phyloP scores from a whole-genome alignment of 2,329 filamentous ascomycete genomes.

The Penicillium freii region DNA sequence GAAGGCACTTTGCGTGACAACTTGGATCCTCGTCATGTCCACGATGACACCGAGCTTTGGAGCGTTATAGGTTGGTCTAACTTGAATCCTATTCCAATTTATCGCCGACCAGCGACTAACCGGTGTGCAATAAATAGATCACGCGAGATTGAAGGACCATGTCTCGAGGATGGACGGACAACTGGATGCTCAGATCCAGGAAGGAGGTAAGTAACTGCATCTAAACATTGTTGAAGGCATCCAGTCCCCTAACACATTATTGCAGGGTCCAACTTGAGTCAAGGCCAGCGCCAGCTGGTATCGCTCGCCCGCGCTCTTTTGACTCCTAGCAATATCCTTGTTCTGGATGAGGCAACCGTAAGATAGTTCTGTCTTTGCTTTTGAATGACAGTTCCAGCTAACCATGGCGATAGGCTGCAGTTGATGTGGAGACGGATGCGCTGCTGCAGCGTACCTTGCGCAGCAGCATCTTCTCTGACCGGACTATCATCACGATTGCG shows the following conservation, averaged over 20 bases:
- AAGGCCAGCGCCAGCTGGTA: constrained; percentile 90
- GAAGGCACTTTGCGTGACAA: constrained; percentile 93
- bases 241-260: neutral
- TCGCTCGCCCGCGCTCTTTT: constrained; percentile 91
- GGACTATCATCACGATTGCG: constrained; percentile 97
- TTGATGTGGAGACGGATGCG: constrained; percentile 67
- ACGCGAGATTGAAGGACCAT: constrained; percentile 90
- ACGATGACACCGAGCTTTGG: constrained; percentile 97
- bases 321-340: constrained; percentile 93
- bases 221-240: constrained; percentile 4
- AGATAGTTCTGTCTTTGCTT: constrained; percentile 13
- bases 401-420: constrained; percentile 54
- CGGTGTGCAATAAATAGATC: constrained; percentile 57
- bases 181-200: constrained; percentile 83
- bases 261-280: constrained; percentile 85
- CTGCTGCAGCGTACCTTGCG: constrained; percentile 63
- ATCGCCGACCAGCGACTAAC: constrained; percentile 37
- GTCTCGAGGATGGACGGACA: constrained; percentile 82
- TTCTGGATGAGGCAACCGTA: constrained; percentile 94
- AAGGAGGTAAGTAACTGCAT: constrained; percentile 70
- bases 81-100: constrained; percentile 13
- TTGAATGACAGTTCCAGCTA: constrained; percentile 12
- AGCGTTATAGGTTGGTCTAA: constrained; percentile 75
- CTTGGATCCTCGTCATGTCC: constrained; percentile 87
- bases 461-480: constrained; percentile 73